Percentiles rank a stretch among this genome's conserved stretches.
Evolutionary conservation across 164 flowering plant genomes (phyloP).

Genomic region (Annona squamosa): DNA sequence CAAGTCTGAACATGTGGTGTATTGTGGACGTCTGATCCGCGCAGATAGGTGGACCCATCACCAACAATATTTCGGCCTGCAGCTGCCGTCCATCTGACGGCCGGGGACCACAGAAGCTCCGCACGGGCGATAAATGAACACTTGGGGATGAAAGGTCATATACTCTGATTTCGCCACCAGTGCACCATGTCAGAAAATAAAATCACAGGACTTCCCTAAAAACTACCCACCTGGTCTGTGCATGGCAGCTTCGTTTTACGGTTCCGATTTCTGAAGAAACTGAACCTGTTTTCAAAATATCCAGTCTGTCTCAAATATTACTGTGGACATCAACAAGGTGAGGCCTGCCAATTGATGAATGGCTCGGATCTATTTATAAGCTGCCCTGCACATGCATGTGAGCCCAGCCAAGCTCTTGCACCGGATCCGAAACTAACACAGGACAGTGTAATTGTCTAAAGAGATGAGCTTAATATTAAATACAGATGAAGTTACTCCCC

Average conservation of each 20-base stretch:
- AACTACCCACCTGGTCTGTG: too few relatives aligned
- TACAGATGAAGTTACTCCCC: constrained; percentile 22
- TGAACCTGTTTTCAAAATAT: neutral
- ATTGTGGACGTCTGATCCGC: neutral
- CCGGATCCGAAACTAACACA: neutral
- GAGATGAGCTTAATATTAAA: constrained; percentile 18
- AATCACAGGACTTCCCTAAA: too few relatives aligned
- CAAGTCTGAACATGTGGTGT: neutral
- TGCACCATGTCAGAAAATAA: neutral
- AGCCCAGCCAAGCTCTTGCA: neutral
- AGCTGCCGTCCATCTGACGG: neutral
- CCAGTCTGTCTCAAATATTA: neutral
- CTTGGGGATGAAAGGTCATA: neutral
- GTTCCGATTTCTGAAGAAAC: too few relatives aligned
- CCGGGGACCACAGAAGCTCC: neutral
- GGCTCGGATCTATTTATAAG: neutral
- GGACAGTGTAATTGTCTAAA: neutral
- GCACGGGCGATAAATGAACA: too few relatives aligned
- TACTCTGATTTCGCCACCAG: neutral
- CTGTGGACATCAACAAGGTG: neutral
- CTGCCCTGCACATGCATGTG: neutral
- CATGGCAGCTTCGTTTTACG: too few relatives aligned
- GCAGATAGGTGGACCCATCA: neutral
- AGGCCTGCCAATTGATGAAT: neutral
- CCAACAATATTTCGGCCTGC: neutral